Evolutionary conservation across 768 basidiomycete genomes (phyloP).

Genomic region (Tylopilus sp.): DNA sequence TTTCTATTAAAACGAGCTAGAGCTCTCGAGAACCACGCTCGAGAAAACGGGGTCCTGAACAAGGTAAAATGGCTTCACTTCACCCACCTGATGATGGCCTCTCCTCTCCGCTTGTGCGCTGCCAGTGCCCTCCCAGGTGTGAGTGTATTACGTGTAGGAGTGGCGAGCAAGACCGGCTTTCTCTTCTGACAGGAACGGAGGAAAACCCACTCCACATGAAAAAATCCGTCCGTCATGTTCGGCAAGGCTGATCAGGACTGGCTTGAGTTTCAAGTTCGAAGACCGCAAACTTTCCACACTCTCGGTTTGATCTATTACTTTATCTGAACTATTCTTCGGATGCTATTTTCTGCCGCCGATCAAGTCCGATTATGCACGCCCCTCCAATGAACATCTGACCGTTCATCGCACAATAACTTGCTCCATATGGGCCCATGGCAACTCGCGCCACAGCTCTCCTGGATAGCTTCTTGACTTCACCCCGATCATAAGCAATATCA

Average conservation of each 20-base stretch:
- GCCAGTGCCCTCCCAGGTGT: not conserved
- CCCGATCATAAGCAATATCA: not conserved
- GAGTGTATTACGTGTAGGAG: constrained; percentile 24
- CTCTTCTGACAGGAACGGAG: constrained; percentile 23
- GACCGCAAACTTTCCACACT: constrained; percentile 27
- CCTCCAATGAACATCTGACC: constrained; percentile 16
- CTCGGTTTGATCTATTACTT: constrained; percentile 31
- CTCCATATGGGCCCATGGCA: constrained; percentile 14
- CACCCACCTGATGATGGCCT: not conserved
- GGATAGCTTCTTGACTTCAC: constrained; percentile 6
- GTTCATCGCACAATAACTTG: constrained; percentile 7
- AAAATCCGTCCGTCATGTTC: constrained; percentile 27
- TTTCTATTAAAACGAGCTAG: constrained; percentile 2
- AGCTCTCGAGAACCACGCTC: no score
- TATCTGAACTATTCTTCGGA: constrained; percentile 23
- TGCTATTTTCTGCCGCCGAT: constrained; percentile 32
- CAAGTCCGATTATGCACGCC: constrained; percentile 29
- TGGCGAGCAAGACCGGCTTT: constrained; percentile 8
- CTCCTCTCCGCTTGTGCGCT: not conserved
- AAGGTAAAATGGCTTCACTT: constrained; percentile 3
- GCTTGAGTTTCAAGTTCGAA: constrained; percentile 30
- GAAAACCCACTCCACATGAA: constrained; percentile 19
- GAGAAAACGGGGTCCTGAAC: constrained; percentile 16
- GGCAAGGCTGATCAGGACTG: constrained; percentile 28
- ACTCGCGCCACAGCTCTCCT: constrained; percentile 14